Evolutionary conservation across 1,139 yeast genomes (phyloP).

Genomic region (Candida glucosophila): DNA sequence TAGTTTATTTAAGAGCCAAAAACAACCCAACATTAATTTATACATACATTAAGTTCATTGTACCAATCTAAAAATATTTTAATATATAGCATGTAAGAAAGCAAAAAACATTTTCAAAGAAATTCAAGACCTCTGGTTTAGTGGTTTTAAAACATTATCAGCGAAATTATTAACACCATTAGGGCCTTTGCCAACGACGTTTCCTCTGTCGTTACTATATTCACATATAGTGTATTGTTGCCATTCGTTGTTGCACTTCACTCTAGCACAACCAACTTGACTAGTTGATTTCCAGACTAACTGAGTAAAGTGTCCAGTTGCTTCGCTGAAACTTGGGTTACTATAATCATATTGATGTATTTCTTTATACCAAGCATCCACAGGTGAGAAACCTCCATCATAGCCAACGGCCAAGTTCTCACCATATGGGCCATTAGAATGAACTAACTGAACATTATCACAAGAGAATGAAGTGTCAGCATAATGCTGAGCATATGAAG

Average conservation of each 20-base stretch:
- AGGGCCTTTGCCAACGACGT: slow-evolving; percentile 32
- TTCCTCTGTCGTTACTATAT: slow-evolving; percentile 52
- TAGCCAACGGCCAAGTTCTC: slow-evolving; percentile 54
- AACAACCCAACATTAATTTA: no score
- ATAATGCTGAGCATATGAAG: slow-evolving; percentile 38
- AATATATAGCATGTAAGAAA: no score
- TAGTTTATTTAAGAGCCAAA: no score
- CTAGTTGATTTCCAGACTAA: slow-evolving; percentile 54
- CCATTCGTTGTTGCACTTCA: slow-evolving; percentile 41
- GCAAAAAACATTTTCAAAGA: no score
- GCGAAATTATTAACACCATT: slow-evolving; percentile 33
- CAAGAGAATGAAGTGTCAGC: slow-evolving; percentile 39
- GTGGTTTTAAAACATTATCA: slow-evolving; percentile 41
- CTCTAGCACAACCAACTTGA: slow-evolving; percentile 54
- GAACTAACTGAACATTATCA: slow-evolving; percentile 44
- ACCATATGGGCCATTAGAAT: slow-evolving; percentile 47
- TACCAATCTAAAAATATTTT: no score
- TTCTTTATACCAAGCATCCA: slow-evolving; percentile 63
- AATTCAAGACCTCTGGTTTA: slow-evolving; percentile 1
- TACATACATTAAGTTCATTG: no score
- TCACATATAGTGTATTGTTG: slow-evolving; percentile 62
- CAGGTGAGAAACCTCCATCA: slow-evolving; percentile 38
- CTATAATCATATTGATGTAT: slow-evolving; percentile 40
- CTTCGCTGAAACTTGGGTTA: slow-evolving; percentile 34
- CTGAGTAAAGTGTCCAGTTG: slow-evolving; percentile 63